A percentile compares a stretch with the other conserved stretches of the same genome.
phyloP scores from a whole-genome alignment of 2,329 filamentous ascomycete species.

The Exophiala mesophila region DNA sequence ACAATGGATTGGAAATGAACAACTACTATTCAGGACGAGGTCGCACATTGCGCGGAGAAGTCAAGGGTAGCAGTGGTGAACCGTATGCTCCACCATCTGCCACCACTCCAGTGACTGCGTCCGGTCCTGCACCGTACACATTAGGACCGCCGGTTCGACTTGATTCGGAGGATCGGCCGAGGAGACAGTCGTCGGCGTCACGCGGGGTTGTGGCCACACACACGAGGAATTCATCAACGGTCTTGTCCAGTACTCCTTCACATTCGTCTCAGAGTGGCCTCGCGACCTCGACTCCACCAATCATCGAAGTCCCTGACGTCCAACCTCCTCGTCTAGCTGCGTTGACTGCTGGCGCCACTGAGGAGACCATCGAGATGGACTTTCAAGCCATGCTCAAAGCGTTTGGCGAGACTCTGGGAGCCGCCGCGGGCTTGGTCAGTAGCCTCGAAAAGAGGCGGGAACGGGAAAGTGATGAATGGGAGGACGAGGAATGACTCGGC shows the following conservation, averaged over 20 bases:
- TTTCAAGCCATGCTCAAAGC: constrained; percentile 39
- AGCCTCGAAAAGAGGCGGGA: constrained; percentile 15
- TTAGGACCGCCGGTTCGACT: constrained; percentile 13
- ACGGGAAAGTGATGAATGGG: constrained; percentile 19
- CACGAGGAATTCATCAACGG: not conserved
- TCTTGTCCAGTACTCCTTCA: not conserved
- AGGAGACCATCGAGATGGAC: constrained; percentile 35
- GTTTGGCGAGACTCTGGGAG: constrained; percentile 36
- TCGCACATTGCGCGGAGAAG: constrained; percentile 19
- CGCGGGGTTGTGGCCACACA: not conserved
- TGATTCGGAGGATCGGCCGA: constrained; percentile 16
- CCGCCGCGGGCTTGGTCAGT: constrained; percentile 33
- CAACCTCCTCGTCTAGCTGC: constrained; percentile 37
- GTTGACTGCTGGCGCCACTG: constrained; percentile 35
- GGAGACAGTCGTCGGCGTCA: not conserved
- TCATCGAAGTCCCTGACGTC: constrained; percentile 36
- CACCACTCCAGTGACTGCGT: constrained; percentile 13
- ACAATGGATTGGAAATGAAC: constrained; percentile 11
- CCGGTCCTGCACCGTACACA: constrained; percentile 15
- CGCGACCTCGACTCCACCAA: constrained; percentile 3
- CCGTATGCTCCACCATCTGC: constrained; percentile 5
- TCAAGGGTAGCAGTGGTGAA: constrained; percentile 2
- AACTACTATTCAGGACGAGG: constrained; percentile 21
- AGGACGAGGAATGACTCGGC: constrained; percentile 17
- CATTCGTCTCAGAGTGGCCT: not conserved